phyloP scores from a whole-genome alignment of 176 grass and related monocot genomes.

The Carex parvula region DNA sequence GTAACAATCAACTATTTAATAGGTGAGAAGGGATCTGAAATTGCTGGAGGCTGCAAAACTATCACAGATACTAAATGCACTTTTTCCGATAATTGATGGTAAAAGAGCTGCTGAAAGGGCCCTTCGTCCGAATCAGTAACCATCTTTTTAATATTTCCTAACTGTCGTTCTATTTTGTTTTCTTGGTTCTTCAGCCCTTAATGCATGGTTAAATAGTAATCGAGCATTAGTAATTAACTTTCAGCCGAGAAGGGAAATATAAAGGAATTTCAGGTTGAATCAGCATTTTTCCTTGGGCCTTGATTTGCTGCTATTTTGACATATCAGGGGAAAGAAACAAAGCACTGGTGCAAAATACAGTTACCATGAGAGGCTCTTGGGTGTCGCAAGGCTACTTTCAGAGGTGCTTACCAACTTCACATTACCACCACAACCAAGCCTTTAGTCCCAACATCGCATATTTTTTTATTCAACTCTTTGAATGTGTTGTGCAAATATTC shows the following conservation, averaged over 20 bases:
- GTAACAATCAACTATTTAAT: neutral
- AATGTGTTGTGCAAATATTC: neutral
- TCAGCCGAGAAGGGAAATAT: neutral
- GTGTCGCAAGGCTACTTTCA: constrained; percentile 66
- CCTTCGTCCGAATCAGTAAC: neutral
- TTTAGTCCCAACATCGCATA: neutral
- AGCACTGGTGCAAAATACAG: constrained; percentile 45
- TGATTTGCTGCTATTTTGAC: neutral
- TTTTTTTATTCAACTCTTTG: neutral
- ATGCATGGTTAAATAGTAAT: neutral
- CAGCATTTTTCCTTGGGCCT: neutral
- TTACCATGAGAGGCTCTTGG: constrained; percentile 66
- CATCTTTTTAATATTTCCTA: neutral
- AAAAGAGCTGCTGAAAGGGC: constrained; percentile 15
- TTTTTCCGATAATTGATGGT: constrained; percentile 25
- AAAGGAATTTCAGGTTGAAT: neutral
- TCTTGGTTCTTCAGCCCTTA: neutral
- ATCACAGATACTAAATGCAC: constrained; percentile 25
- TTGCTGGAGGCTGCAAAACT: constrained; percentile 18
- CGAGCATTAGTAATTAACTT: neutral
- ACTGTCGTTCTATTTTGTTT: neutral
- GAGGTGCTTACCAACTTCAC: constrained; percentile 37
- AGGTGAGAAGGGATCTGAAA: constrained; percentile 30
- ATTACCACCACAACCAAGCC: neutral
- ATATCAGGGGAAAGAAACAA: constrained; percentile 47